Percentiles rank a stretch among this genome's conserved stretches.
These are phyloP conservation scores for Epichloe uncinata DNA, from an alignment of 2,329 filamentous ascomycete species.

Conservation along the genomic window DNA sequence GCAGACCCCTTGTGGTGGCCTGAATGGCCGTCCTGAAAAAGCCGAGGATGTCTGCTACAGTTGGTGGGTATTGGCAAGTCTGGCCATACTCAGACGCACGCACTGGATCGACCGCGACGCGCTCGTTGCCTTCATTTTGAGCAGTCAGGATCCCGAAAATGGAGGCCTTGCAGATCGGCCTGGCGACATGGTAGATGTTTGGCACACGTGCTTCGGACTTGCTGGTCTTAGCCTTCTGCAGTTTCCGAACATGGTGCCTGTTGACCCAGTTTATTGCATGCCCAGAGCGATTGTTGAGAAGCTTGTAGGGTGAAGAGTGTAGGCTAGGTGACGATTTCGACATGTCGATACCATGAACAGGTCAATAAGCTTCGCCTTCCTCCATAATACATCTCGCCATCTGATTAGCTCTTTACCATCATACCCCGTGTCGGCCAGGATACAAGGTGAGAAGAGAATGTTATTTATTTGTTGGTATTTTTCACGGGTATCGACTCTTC, in stretches of 20 bases:
- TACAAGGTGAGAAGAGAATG: constrained; percentile 57
- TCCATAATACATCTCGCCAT: constrained; percentile 43
- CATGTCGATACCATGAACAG: background rate
- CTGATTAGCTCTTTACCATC: constrained; percentile 50
- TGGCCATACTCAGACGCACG: constrained; percentile 74
- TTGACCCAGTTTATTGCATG: constrained; percentile 84
- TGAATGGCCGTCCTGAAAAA: constrained; percentile 94
- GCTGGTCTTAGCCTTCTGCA: constrained; percentile 76
- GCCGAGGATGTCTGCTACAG: constrained; percentile 95
- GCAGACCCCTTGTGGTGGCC: constrained; percentile 71
- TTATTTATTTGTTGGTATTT: constrained; percentile 14
- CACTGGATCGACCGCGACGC: constrained; percentile 88
- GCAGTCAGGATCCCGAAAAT: constrained; percentile 71
- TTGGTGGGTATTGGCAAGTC: constrained; percentile 93
- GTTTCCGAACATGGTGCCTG: constrained; percentile 60
- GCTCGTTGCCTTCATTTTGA: constrained; percentile 69
- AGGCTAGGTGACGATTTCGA: background rate
- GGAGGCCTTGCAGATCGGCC: constrained; percentile 86
- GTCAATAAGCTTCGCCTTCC: background rate
- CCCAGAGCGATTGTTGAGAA: constrained; percentile 53
- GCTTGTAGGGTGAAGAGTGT: constrained; percentile 28
- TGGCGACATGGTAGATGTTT: constrained; percentile 92
- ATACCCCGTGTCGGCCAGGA: constrained; percentile 42
- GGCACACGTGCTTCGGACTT: constrained; percentile 83
- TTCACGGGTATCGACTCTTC: constrained; percentile 14